Base-by-base conservation (phyloP, 2,329 filamentous ascomycete genomes). In the Pyrenophora tritici-repentis region DNA sequence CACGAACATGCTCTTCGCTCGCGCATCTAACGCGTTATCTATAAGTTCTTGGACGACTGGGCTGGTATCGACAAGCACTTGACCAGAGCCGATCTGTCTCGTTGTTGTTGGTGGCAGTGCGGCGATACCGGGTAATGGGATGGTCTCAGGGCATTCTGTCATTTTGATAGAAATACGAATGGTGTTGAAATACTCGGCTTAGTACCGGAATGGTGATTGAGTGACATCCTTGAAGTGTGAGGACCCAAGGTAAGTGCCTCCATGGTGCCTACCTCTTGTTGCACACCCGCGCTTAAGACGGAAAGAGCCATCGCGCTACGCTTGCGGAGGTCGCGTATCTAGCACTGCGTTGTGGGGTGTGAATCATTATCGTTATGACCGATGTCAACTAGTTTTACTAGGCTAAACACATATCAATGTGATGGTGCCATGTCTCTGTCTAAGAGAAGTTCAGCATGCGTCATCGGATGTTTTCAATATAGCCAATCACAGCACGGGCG, bases 21-120 rank as follows among this genome's bases (percentile, higher is more conserved):
- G 77, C 6, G 88, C 87, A 70, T 93, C 89, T 16, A 92, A 80
- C 36, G 88, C 81, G 70, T 93, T 92, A 61, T 92, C 89, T 26
- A 92, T 72, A 3, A 92, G 83, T 71, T 92, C 89, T 66, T 92
- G 92, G 61, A 91, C 81, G 2, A 90, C 74, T 9, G 82, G 81
- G 10, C 78, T 74, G 0, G 88, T 81, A 6, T 83, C 82, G 4
- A 81, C 77, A 42, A 91, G 79, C 38, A 81, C 78, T 59, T 86
- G 78, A 2, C 83, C 78, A 6, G 87, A 84, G 31, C 84, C 81
- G 6, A 92, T 76, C 9, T 83, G 79, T 39, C 80, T 79, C 17
- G 81, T 75, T 12, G 76, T 76, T 4, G 69, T 62, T 35, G 71
- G 65, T 24, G 76, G 72, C 12, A 80, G 73, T 47, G 73, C 72